phyloP scores from a whole-genome alignment of 495 filamentous ascomycete genomes.

The Cairneyella variabilis region DNA sequence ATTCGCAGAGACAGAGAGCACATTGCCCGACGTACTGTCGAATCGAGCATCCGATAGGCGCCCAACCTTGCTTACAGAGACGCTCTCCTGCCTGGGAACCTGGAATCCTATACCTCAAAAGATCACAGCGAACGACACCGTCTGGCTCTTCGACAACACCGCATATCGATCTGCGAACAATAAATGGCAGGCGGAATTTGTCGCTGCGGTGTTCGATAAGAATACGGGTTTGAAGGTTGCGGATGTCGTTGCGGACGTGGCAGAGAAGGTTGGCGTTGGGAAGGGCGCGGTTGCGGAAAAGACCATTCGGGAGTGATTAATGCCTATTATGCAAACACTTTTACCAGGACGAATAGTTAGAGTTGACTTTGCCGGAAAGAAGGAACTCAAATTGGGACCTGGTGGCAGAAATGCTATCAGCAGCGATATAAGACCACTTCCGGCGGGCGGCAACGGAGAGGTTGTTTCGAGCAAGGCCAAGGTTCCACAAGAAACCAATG shows the following conservation, averaged over 20 bases:
- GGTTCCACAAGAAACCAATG: slow-evolving; percentile 42
- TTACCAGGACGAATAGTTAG: slow-evolving; percentile 63
- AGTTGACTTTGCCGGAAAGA: slow-evolving; percentile 45
- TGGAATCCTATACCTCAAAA: slow-evolving; percentile 39
- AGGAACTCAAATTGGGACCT: slow-evolving; percentile 59
- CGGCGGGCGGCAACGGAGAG: slow-evolving; percentile 35
- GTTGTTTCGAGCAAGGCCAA: slow-evolving; percentile 42
- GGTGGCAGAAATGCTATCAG: slow-evolving; percentile 67
- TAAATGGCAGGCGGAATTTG: slow-evolving; percentile 74
- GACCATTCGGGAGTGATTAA: slow-evolving; percentile 65
- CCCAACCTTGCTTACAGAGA: slow-evolving; percentile 19
- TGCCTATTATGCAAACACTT: slow-evolving; percentile 73
- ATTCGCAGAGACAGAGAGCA: slow-evolving; percentile 39
- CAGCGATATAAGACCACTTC: slow-evolving; percentile 49
- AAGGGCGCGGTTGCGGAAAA: slow-evolving; percentile 57
- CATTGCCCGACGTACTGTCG: slow-evolving; percentile 30
- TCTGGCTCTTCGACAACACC: slow-evolving; percentile 92
- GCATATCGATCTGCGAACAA: slow-evolving; percentile 55
- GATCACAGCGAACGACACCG: slow-evolving; percentile 49
- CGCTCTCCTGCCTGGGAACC: slow-evolving; percentile 43
- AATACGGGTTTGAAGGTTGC: slow-evolving; percentile 61
- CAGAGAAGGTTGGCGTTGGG: slow-evolving; percentile 65
- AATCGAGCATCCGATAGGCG: slow-evolving; percentile 20
- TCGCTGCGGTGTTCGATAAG: slow-evolving; percentile 73
- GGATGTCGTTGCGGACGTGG: slow-evolving; percentile 64